Evolutionary conservation across 2,329 filamentous ascomycete genomes (phyloP).

Genomic region (Aureobasidium leucospermi): DNA sequence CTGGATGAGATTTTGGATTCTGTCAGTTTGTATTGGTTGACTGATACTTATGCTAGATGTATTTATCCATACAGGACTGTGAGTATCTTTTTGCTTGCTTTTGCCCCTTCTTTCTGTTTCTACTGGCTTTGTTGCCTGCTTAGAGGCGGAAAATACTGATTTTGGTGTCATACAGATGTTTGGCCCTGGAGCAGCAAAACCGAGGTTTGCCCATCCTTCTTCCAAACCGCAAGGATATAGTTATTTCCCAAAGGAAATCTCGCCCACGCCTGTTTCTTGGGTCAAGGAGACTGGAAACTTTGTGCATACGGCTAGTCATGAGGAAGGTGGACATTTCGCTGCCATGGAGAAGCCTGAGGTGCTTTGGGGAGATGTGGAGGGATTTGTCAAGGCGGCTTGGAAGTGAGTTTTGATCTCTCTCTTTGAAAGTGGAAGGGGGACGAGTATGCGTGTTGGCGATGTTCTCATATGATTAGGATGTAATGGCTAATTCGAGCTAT

Average conservation of each 20-base stretch:
- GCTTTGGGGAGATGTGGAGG: slow-evolving; percentile 28
- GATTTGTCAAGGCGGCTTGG: slow-evolving; percentile 22
- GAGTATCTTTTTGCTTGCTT: neutral
- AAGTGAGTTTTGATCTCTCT: neutral
- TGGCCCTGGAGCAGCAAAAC: slow-evolving; percentile 8
- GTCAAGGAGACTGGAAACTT: slow-evolving; percentile 33
- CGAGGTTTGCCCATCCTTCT: neutral
- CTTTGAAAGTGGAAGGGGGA: no score
- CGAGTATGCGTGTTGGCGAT: no score
- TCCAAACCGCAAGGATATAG: slow-evolving; percentile 38
- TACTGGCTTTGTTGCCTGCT: neutral
- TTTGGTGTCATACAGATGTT: neutral
- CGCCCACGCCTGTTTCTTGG: slow-evolving; percentile 31
- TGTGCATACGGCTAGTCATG: slow-evolving; percentile 32
- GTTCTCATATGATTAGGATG: no score
- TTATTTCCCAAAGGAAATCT: slow-evolving; percentile 37
- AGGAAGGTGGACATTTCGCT: slow-evolving; percentile 34
- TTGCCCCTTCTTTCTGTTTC: neutral
- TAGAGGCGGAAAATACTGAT: neutral
- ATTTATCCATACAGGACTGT: slow-evolving; percentile 44
- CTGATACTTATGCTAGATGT: slow-evolving; percentile 29
- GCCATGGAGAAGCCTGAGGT: slow-evolving; percentile 30
- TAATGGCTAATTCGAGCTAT: no score
- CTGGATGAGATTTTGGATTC: slow-evolving; percentile 40
- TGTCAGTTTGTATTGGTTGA: slow-evolving; percentile 51